Percentiles rank a stretch among this genome's conserved stretches.
Evolutionary conservation across 495 filamentous ascomycete species (phyloP).

Genomic region (Penicillium egyptiacum): DNA sequence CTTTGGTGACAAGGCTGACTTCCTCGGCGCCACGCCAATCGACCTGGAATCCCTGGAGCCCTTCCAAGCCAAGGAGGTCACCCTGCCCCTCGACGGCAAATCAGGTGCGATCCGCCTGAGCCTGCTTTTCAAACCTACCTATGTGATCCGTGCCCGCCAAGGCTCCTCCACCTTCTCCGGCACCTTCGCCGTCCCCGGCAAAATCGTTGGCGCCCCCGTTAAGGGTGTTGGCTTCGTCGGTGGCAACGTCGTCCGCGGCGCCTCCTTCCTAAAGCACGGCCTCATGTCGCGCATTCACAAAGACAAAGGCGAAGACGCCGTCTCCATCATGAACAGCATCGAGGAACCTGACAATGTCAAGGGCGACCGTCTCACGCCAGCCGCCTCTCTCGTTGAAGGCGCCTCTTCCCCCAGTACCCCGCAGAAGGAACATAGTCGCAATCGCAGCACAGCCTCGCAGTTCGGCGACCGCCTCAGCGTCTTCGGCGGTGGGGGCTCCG

Average conservation of each 20-base stretch:
- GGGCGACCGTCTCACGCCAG: slow-evolving; percentile 39
- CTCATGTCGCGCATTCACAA: slow-evolving; percentile 60
- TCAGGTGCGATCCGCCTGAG: slow-evolving; percentile 79
- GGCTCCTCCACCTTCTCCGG: slow-evolving; percentile 92
- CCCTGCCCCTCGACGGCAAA: slow-evolving; percentile 81
- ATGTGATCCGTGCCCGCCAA: slow-evolving; percentile 82
- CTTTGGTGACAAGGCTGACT: slow-evolving; percentile 87
- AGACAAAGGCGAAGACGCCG: slow-evolving; percentile 60
- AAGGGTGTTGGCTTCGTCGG: slow-evolving; percentile 84
- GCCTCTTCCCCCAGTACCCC: slow-evolving; percentile 40
- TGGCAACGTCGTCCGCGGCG: slow-evolving; percentile 81
- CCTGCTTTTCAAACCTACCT: slow-evolving; percentile 91
- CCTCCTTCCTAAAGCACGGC: slow-evolving; percentile 79
- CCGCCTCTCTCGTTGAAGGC: slow-evolving; percentile 35
- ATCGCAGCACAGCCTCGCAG: slow-evolving; percentile 63
- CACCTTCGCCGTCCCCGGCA: slow-evolving; percentile 86
- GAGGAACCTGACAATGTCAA: slow-evolving; percentile 40
- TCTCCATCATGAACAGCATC: slow-evolving; percentile 17
- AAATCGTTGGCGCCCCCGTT: slow-evolving; percentile 88
- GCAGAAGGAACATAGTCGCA: slow-evolving; percentile 57
- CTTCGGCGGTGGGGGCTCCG: slow-evolving; percentile 48
- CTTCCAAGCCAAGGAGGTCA: slow-evolving; percentile 70
- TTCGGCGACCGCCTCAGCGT: slow-evolving; percentile 49
- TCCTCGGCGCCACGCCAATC: slow-evolving; percentile 73
- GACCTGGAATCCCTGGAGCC: slow-evolving; percentile 82